Percentiles rank a stretch among this genome's conserved stretches.
phyloP scores from a whole-genome alignment of 2,329 filamentous ascomycete genomes.

The Xylariaceae sp. region DNA sequence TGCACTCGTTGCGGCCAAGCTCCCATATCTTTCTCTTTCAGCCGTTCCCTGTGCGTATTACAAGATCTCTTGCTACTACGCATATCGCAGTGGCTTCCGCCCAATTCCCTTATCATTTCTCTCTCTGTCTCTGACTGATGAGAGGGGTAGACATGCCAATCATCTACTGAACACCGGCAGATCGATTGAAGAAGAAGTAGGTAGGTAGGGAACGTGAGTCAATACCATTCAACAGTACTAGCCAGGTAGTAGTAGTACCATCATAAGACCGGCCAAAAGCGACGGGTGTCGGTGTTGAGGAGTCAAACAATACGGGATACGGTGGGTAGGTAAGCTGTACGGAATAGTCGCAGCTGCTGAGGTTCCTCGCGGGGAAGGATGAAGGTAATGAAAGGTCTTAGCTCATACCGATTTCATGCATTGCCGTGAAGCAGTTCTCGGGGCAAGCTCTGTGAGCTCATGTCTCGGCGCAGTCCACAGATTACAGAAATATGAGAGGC shows the following conservation, averaged over 20 bases:
- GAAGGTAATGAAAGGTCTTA: not conserved
- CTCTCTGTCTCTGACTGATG: slow-evolving; percentile 3
- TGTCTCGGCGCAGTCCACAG: not conserved
- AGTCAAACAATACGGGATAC: not conserved
- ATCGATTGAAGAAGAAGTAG: not conserved
- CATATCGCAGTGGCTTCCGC: slow-evolving; percentile 7
- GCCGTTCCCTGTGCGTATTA: slow-evolving; percentile 2
- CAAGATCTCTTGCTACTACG: slow-evolving; percentile 2
- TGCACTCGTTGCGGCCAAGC: slow-evolving; percentile 1
- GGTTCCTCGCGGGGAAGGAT: not conserved
- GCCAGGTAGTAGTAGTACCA: too few species aligned
- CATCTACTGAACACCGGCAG: not conserved
- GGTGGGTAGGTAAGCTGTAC: too few species aligned
- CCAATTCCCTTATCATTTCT: not conserved
- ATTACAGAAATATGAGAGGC: not conserved
- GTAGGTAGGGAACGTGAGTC: not conserved
- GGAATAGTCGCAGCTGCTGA: not conserved
- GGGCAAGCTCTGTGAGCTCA: not conserved
- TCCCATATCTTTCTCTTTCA: slow-evolving; percentile 8
- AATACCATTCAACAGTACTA: not conserved
- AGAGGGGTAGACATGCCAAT: not conserved
- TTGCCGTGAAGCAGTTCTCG: slow-evolving; percentile 4
- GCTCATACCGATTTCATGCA: slow-evolving; percentile 4
- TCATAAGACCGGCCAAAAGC: not conserved
- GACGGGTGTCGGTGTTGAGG: not conserved